Evolutionary conservation across 805 yeast genomes (phyloP), one percentile per base, ranked within the genome.

Genomic region (Candida boleticola): DNA sequence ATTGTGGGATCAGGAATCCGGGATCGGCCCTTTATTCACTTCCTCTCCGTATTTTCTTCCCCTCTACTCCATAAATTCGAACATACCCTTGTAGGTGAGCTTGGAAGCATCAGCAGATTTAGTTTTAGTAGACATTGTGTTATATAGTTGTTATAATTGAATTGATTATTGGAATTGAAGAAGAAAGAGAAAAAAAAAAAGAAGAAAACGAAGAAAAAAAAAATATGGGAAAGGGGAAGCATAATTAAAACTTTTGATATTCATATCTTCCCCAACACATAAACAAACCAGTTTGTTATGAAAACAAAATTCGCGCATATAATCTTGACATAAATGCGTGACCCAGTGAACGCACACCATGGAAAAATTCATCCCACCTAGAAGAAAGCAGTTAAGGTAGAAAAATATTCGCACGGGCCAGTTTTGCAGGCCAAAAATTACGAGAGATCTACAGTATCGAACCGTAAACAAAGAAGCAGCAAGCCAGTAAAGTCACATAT

Each of bases 21-120:
- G n/a, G n/a, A n/a, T n/a, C n/a, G n/a, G n/a, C 14, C 31, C 7
- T 13, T 29, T 29, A 29, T 7, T 29, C 31, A 5, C 31, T 29
- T 6, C 14, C 14, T 13, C 31, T 29, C 14, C 14, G n/a, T n/a
- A n/a, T n/a, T n/a, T n/a, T n/a, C n/a, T n/a, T n/a, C 5, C 30
- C 26, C 13, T 9, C 27, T 36, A 29, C 26, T 7, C 27, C 27
- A 23, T 11, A 23, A 23, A 7, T 23, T 23, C 10, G 25, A n/a
- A 64, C 77, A 38, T 62, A 72, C 77, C 79, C 57, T 72, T 73
- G 64, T 72, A 72, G 38, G 77, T 64, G 45, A 60, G 51, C 54
- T 74, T 74, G 37, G 59, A 36, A 21, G 53, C 47, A 29, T 42
- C 49, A 22, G 46, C 42, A 11, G 55, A 43, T 46, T 64, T 65